Conservation (phyloP, 257 asterid species). For the Solanum gracilifrons region DNA sequence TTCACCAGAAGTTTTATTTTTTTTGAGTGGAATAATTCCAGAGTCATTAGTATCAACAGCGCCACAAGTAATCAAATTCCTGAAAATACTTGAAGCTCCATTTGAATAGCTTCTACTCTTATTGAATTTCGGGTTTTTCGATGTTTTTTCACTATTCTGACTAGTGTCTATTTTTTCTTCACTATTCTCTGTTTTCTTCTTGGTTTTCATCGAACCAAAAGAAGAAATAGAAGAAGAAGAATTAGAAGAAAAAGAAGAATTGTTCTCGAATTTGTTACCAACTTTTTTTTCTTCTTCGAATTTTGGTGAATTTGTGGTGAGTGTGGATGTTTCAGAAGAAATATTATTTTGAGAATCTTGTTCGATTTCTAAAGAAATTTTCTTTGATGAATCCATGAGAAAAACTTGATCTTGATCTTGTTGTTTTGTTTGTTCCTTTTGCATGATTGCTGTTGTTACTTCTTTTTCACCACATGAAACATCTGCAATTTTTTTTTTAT, state of each 20-base stretch:
- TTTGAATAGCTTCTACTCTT: slow-evolving; percentile 36
- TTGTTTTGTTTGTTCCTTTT: slow-evolving; percentile 15
- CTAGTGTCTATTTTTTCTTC: neutral
- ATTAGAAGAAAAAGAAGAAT: slow-evolving; percentile 3
- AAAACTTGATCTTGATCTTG: slow-evolving; percentile 23
- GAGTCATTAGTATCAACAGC: slow-evolving; percentile 57
- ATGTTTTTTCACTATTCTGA: neutral
- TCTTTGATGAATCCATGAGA: slow-evolving; percentile 19
- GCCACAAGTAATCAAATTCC: slow-evolving; percentile 60
- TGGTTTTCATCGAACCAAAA: neutral
- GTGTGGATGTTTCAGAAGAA: slow-evolving; percentile 30
- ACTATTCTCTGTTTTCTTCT: slow-evolving; percentile 23
- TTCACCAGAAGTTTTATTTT: neutral
- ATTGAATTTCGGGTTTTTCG: neutral
- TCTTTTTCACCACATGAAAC: slow-evolving; percentile 8
- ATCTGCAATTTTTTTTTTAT: neutral
- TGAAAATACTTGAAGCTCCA: slow-evolving; percentile 35
- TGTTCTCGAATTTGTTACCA: slow-evolving; percentile 1
- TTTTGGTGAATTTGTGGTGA: slow-evolving; percentile 41
- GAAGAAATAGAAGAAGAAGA: neutral
- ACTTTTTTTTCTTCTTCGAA: slow-evolving; percentile 11
- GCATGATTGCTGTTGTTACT: slow-evolving; percentile 2
- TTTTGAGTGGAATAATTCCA: slow-evolving; percentile 26
- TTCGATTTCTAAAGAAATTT: slow-evolving; percentile 46
- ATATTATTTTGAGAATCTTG: slow-evolving; percentile 36